Percentiles rank a stretch among this genome's conserved stretches.
Conservation (phyloP, 768 basidiomycete species). For the Leccinum broughii region DNA sequence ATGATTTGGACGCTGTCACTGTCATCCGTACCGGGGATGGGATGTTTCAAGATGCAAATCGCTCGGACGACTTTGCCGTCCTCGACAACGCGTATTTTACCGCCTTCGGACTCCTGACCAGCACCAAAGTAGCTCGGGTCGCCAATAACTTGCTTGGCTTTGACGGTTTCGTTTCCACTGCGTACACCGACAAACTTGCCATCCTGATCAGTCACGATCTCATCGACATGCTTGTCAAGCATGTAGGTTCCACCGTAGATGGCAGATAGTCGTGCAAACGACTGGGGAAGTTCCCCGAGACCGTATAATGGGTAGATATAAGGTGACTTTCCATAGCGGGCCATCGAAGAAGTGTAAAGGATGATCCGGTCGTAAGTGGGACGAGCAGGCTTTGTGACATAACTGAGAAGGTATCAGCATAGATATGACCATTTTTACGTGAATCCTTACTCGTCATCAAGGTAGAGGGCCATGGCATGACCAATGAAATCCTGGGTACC, state of each 20-base stretch:
- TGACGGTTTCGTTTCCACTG: constrained; percentile 87
- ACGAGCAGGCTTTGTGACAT: constrained; percentile 90
- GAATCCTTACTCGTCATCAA: constrained; percentile 87
- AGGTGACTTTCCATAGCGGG: constrained; percentile 97
- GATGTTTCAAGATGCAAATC: constrained; percentile 97
- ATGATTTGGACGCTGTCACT: constrained; percentile 95
- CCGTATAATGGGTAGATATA: constrained; percentile 99
- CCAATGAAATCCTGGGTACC: constrained; percentile 99
- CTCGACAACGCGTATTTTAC: constrained; percentile 87
- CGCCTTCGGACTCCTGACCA: constrained; percentile 59
- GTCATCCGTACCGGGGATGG: constrained; percentile 96
- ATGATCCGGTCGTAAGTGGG: constrained; percentile 92
- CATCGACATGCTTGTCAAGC: constrained; percentile 93
- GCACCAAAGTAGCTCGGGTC: constrained; percentile 97
- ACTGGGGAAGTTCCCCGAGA: constrained; percentile 97
- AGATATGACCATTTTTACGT: not conserved
- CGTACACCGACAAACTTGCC: constrained; percentile 95
- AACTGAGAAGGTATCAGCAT: constrained; percentile 49
- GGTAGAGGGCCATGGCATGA: constrained; percentile 97
- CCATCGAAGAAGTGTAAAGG: constrained; percentile 98
- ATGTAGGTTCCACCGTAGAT: constrained; percentile 99
- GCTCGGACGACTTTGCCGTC: constrained; percentile 94
- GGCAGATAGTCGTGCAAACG: constrained; percentile 96
- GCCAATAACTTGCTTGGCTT: constrained; percentile 96
- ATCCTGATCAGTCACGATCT: constrained; percentile 80